Evolutionary conservation across 768 basidiomycete genomes (phyloP).

Genomic region (Erythrobasidium yunnanense): DNA sequence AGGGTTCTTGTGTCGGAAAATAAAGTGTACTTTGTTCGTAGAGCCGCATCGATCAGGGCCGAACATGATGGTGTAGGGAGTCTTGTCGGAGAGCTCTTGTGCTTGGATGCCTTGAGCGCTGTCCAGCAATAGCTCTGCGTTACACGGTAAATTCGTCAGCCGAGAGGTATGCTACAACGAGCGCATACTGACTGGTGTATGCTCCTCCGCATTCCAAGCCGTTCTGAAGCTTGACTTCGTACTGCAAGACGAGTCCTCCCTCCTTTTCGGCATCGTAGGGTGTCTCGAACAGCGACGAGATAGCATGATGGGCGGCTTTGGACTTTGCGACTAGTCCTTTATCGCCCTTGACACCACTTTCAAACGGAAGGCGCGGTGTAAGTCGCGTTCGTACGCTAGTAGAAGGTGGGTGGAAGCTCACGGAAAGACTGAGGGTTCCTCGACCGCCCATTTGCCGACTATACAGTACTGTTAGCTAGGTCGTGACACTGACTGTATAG

Average conservation of each 20-base stretch:
- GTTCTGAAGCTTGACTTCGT: constrained; percentile 97
- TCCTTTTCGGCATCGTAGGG: constrained; percentile 64
- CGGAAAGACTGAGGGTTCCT: constrained; percentile 61
- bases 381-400: neutral
- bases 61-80: constrained; percentile 48
- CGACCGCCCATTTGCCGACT: constrained; percentile 93
- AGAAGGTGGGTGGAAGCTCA: constrained; percentile 51
- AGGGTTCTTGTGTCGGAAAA: constrained; percentile 95
- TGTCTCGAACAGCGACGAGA: constrained; percentile 75
- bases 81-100: constrained; percentile 86
- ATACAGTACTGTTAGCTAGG: constrained; percentile 45
- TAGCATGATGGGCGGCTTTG: constrained; percentile 96
- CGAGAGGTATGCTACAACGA: too few species aligned
- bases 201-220: constrained; percentile 98
- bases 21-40: constrained; percentile 77
- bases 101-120: constrained; percentile 71
- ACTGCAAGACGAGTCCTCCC: constrained; percentile 86
- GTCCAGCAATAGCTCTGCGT: constrained; percentile 41
- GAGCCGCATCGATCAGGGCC: constrained; percentile 39
- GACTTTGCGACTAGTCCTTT: constrained; percentile 54
- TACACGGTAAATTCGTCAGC: neutral
- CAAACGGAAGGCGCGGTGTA: neutral
- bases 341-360: constrained; percentile 38
- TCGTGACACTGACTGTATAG: neutral
- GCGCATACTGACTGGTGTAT: constrained; percentile 92